Percentiles rank a stretch among this genome's conserved stretches.
Evolutionary conservation across 2,329 filamentous ascomycete genomes (phyloP).

Genomic region (Fusarium sp.): DNA sequence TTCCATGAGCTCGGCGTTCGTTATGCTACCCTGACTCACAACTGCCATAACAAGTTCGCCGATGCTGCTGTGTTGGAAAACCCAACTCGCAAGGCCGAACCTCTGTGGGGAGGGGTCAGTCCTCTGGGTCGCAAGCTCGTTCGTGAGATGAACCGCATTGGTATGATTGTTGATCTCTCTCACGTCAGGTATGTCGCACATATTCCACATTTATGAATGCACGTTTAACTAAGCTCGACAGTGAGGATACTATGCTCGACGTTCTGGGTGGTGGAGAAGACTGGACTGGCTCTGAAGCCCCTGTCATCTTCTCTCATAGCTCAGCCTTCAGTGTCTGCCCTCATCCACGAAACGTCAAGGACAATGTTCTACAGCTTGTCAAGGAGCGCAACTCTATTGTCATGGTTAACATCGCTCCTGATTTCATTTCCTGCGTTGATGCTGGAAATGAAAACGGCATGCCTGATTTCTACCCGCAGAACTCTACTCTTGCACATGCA

Average conservation of each 20-base stretch:
- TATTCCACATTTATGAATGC: neutral
- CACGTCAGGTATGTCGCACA: constrained; percentile 64
- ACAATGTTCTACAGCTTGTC: constrained; percentile 82
- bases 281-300: constrained; percentile 80
- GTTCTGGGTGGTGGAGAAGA: constrained; percentile 73
- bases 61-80: constrained; percentile 79
- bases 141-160: constrained; percentile 91
- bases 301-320: constrained; percentile 90
- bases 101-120: constrained; percentile 79
- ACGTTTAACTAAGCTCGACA: constrained; percentile 32
- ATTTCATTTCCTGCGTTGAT: constrained; percentile 81
- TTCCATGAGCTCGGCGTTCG: constrained; percentile 84
- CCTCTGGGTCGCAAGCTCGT: constrained; percentile 75
- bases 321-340: constrained; percentile 84
- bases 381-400: constrained; percentile 79
- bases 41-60: constrained; percentile 90
- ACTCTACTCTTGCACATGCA: constrained; percentile 81
- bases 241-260: constrained; percentile 85
- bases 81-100: constrained; percentile 62
- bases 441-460: constrained; percentile 70
- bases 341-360: constrained; percentile 90
- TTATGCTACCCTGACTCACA: constrained; percentile 91
- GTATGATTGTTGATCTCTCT: constrained; percentile 91
- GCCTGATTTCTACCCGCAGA: constrained; percentile 73
- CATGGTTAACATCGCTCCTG: constrained; percentile 90